These are phyloP conservation scores for Arthrobotrys megalospora DNA, from an alignment of 2,329 filamentous ascomycete species.

Conservation along the genomic window DNA sequence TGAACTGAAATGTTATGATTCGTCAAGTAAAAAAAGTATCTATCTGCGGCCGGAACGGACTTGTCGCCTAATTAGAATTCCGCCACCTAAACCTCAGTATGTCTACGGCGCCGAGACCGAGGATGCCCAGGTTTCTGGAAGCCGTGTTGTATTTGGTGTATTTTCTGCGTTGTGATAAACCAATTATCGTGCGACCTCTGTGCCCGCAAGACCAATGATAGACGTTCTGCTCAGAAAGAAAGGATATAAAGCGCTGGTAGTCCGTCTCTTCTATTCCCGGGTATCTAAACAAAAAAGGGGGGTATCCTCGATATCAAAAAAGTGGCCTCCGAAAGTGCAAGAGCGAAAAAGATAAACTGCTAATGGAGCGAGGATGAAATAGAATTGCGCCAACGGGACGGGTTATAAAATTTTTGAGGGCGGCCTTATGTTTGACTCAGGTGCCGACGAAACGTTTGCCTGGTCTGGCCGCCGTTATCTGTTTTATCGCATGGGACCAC, in stretches of 20 bases:
- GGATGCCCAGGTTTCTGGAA: background rate
- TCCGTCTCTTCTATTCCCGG: slow-evolving; percentile 9
- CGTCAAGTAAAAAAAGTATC: background rate
- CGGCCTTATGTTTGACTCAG: slow-evolving; percentile 42
- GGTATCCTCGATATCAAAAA: slow-evolving; percentile 20
- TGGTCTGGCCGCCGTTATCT: slow-evolving; percentile 48
- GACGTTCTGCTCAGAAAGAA: slow-evolving; percentile 8
- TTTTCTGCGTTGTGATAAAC: slow-evolving; percentile 49
- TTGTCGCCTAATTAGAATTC: background rate
- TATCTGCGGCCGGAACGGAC: background rate
- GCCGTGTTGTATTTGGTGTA: slow-evolving; percentile 51
- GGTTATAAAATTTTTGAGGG: slow-evolving; percentile 44
- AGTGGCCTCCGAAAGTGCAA: slow-evolving; percentile 10
- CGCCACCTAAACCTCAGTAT: background rate
- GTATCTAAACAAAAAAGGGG: slow-evolving; percentile 14
- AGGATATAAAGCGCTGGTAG: slow-evolving; percentile 5
- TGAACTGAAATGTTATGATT: background rate
- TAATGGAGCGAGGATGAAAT: background rate
- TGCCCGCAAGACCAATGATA: slow-evolving; percentile 16
- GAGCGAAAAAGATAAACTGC: background rate
- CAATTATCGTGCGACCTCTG: slow-evolving; percentile 34
- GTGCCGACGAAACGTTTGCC: slow-evolving; percentile 6
- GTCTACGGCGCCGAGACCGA: background rate
- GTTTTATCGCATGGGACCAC: slow-evolving; percentile 37
- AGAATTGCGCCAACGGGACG: slow-evolving; percentile 28